Conservation (phyloP, 2,329 filamentous ascomycete species). For the Aspergillus brunneoviolaceus region DNA sequence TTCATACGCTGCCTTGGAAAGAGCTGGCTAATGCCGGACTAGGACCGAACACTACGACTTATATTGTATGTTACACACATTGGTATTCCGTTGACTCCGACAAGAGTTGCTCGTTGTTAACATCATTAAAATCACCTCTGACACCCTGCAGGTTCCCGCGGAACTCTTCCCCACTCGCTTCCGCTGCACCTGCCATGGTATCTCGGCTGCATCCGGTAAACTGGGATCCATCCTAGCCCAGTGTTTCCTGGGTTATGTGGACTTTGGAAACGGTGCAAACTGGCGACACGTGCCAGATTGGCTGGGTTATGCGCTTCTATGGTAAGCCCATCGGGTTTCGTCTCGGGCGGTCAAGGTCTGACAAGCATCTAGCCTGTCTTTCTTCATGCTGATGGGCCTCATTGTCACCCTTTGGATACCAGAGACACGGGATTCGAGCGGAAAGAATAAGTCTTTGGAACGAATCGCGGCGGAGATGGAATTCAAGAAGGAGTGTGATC, state of each 20-base stretch:
- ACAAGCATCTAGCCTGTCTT: conserved; percentile 7
- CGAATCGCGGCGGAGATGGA: conserved; percentile 24
- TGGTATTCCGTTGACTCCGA: no score
- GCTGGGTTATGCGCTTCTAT: conserved; percentile 16
- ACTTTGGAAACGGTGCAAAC: conserved; percentile 8
- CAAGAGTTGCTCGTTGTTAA: no score
- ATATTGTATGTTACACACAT: conserved; percentile 25
- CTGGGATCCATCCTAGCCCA: conserved; percentile 40
- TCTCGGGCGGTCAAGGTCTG: background rate
- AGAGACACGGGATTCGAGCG: conserved; percentile 23
- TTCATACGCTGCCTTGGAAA: background rate
- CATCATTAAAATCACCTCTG: background rate
- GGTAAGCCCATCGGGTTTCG: background rate
- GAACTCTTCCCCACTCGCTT: conserved; percentile 53
- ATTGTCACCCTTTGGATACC: conserved; percentile 28
- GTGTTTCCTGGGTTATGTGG: conserved; percentile 13
- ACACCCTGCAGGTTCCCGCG: conserved; percentile 35
- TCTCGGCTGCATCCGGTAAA: conserved; percentile 50
- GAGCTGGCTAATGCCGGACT: background rate
- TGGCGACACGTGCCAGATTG: conserved; percentile 6
- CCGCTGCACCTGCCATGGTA: conserved; percentile 49
- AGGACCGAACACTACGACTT: conserved; percentile 29
- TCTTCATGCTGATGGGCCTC: conserved; percentile 30
- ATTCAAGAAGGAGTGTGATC: background rate
- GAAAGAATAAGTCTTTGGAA: conserved; percentile 27